A percentile compares a stretch with the other conserved stretches of the same genome.
Conservation (phyloP, 495 filamentous ascomycete genomes). For the Beverwykella pulmonaria region DNA sequence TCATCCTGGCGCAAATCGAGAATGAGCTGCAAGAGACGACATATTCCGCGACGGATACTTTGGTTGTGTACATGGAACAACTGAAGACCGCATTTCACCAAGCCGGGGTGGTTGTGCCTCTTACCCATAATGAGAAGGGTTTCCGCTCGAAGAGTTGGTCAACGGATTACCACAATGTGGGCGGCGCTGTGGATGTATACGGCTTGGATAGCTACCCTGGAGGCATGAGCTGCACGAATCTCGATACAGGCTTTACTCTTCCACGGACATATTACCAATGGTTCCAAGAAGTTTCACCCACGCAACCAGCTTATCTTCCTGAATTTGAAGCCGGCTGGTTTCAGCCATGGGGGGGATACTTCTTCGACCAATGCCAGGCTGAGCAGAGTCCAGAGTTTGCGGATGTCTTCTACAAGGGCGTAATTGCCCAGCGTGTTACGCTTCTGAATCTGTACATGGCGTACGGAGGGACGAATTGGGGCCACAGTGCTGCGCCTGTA, state of each 20-base stretch:
- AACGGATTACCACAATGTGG: slow-evolving; percentile 58
- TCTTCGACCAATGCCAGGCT: slow-evolving; percentile 53
- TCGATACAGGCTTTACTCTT: slow-evolving; percentile 54
- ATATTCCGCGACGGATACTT: slow-evolving; percentile 46
- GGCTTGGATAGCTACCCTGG: slow-evolving; percentile 60
- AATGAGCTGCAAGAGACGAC: slow-evolving; percentile 56
- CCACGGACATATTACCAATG: slow-evolving; percentile 59
- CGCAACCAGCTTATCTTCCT: slow-evolving; percentile 55
- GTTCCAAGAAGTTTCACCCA: slow-evolving; percentile 59
- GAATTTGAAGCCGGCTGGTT: slow-evolving; percentile 62
- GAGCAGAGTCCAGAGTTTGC: slow-evolving; percentile 56
- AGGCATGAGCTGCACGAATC: slow-evolving; percentile 57
- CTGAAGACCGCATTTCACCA: slow-evolving; percentile 52
- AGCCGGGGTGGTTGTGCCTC: slow-evolving; percentile 57
- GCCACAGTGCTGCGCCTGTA: slow-evolving; percentile 42
- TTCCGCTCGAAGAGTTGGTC: slow-evolving; percentile 57
- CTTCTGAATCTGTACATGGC: slow-evolving; percentile 59
- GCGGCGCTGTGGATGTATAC: slow-evolving; percentile 60
- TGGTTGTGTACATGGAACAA: slow-evolving; percentile 58
- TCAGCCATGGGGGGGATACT: slow-evolving; percentile 56
- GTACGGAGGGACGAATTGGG: slow-evolving; percentile 62
- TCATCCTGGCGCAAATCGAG: slow-evolving; percentile 58
- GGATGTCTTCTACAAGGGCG: slow-evolving; percentile 62
- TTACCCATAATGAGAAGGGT: slow-evolving; percentile 58
- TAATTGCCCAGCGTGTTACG: slow-evolving; percentile 55